phyloP scores from a whole-genome alignment of 495 filamentous ascomycete genomes.

The Aspergillus heteromorphus region DNA sequence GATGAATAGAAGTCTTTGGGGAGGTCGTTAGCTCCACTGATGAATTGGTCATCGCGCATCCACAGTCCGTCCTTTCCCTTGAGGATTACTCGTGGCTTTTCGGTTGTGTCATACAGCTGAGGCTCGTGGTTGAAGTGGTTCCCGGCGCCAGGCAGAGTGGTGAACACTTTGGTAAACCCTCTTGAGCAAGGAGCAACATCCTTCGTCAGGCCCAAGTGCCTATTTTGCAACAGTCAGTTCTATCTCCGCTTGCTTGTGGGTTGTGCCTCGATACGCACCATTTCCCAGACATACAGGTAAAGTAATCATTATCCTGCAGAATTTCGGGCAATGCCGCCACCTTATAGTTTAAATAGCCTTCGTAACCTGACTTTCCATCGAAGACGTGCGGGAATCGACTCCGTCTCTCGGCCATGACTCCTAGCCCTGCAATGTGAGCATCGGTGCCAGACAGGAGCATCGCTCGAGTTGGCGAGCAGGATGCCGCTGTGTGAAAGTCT shows the following conservation, averaged over 20 bases:
- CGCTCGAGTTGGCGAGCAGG: constrained; percentile 32
- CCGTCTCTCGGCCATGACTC: constrained; percentile 22
- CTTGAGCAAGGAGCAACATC: constrained; percentile 28
- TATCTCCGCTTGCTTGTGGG: neutral
- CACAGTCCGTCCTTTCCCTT: neutral
- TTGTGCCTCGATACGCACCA: constrained; percentile 17
- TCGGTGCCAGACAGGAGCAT: constrained; percentile 51
- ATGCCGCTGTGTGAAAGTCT: constrained; percentile 28
- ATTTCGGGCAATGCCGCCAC: constrained; percentile 45
- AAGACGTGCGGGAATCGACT: neutral
- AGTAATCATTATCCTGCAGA: constrained; percentile 47
- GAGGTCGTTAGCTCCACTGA: constrained; percentile 22
- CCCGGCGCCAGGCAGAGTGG: constrained; percentile 37
- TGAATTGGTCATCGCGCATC: neutral
- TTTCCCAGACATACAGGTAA: constrained; percentile 50
- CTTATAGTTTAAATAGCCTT: constrained; percentile 52
- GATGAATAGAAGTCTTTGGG: constrained; percentile 35
- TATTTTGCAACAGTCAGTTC: constrained; percentile 25
- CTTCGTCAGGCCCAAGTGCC: constrained; percentile 37
- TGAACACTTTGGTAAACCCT: constrained; percentile 40
- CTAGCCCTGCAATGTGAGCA: constrained; percentile 34
- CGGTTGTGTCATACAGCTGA: neutral
- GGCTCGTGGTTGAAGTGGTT: constrained; percentile 21
- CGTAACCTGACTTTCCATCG: constrained; percentile 37
- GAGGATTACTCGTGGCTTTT: neutral